phyloP scores from a whole-genome alignment of 177 flowering plant genomes.

The Vitis hybrid region DNA sequence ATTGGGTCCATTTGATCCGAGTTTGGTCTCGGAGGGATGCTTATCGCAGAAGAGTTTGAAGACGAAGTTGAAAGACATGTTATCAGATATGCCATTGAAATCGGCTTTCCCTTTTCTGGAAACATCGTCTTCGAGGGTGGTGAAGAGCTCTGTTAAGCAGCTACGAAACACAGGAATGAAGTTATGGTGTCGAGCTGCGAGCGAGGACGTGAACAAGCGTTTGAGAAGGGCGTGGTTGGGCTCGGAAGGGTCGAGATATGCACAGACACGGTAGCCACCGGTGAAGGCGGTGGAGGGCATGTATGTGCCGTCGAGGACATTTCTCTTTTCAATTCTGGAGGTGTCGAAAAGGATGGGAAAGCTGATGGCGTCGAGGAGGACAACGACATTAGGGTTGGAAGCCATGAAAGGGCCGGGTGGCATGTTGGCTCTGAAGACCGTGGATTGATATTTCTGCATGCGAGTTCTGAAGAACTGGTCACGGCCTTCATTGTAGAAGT shows the following conservation, averaged over 20 bases:
- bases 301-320: slow-evolving; percentile 64
- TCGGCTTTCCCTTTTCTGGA: slow-evolving; percentile 4
- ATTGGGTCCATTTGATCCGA: slow-evolving; percentile 17
- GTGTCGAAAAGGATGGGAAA: slow-evolving; percentile 67
- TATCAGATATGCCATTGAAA: neutral
- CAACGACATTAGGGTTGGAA: slow-evolving; percentile 46
- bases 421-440: slow-evolving; percentile 60
- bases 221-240: slow-evolving; percentile 22
- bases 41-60: neutral
- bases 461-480: slow-evolving; percentile 44
- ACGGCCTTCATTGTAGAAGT: slow-evolving; percentile 56
- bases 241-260: slow-evolving; percentile 33
- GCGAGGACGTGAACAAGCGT: slow-evolving; percentile 10
- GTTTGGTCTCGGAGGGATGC: slow-evolving; percentile 11
- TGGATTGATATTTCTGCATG: slow-evolving; percentile 48
- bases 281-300: slow-evolving; percentile 40
- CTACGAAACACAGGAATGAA: slow-evolving; percentile 30
- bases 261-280: neutral
- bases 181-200: slow-evolving; percentile 13
- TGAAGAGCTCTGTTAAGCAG: slow-evolving; percentile 15
- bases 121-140: slow-evolving; percentile 21
- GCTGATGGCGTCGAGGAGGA: slow-evolving; percentile 53
- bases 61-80: slow-evolving; percentile 23
- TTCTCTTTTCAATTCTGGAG: slow-evolving; percentile 53
- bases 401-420: slow-evolving; percentile 63